Conservation (phyloP, 2,329 filamentous ascomycete genomes). For the Calonectria pseudoreteaudii region DNA sequence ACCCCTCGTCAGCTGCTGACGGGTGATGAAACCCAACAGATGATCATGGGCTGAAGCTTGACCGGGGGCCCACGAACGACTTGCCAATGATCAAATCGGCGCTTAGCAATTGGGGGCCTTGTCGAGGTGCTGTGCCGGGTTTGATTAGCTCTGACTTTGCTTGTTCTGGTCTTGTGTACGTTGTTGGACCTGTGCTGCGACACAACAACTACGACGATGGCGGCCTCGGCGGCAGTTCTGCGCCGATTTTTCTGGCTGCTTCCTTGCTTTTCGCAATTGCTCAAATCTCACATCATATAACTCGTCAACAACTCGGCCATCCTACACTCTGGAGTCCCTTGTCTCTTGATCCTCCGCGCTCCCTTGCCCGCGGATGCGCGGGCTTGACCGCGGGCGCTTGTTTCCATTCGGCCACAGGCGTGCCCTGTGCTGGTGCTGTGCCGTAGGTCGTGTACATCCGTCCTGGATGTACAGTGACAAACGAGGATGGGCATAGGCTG, state of each 20-base stretch:
- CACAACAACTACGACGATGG: background rate
- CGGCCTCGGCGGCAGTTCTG: background rate
- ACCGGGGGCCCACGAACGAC: slow-evolving; percentile 10
- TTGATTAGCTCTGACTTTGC: slow-evolving; percentile 3
- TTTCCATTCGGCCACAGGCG: slow-evolving; percentile 3
- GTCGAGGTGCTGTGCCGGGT: background rate
- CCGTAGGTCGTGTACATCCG: background rate
- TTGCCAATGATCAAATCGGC: slow-evolving; percentile 8
- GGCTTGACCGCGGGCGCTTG: slow-evolving; percentile 1
- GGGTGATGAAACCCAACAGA: slow-evolving; percentile 14
- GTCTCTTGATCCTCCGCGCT: background rate
- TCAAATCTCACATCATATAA: background rate
- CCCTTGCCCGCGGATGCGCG: slow-evolving; percentile 8
- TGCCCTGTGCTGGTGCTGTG: background rate
- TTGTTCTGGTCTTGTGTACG: background rate
- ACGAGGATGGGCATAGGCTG: background rate
- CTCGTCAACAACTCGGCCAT: background rate
- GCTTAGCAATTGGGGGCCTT: slow-evolving; percentile 1
- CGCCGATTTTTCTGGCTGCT: background rate
- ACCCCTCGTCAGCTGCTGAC: slow-evolving; percentile 10
- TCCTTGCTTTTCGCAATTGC: background rate
- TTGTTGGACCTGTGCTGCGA: background rate
- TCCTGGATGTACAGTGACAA: slow-evolving; percentile 2
- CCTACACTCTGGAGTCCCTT: background rate
- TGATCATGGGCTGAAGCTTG: slow-evolving; percentile 2